Evolutionary conservation across 768 basidiomycete species (phyloP).

Genomic region (Pleurotus salmoneostramineus): DNA sequence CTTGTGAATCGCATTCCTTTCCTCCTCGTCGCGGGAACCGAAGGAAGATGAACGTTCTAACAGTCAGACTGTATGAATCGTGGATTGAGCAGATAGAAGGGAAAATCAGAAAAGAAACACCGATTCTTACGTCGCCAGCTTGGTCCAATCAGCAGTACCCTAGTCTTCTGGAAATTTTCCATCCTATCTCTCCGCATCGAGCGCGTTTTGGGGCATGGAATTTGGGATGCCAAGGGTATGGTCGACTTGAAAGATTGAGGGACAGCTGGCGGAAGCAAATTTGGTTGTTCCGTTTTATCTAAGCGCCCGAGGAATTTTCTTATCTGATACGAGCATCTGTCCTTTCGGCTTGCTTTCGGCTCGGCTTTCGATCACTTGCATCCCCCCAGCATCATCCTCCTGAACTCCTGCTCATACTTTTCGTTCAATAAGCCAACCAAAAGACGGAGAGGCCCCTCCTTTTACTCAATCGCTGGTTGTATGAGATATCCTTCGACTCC

Average conservation of each 20-base stretch:
- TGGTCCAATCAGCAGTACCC: conserved; percentile 83
- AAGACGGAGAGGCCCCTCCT: conserved; percentile 27
- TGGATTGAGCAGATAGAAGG: conserved; percentile 5
- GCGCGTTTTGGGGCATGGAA: conserved; percentile 27
- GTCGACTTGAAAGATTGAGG: conserved; percentile 41
- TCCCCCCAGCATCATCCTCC: background rate
- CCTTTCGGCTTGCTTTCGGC: too few species aligned
- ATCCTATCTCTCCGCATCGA: conserved; percentile 33
- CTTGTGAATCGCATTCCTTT: conserved; percentile 91
- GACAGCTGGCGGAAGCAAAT: too few species aligned
- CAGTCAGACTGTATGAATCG: conserved; percentile 26
- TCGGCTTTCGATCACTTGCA: background rate
- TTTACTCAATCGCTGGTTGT: conserved; percentile 46
- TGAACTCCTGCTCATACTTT: background rate
- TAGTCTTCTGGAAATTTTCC: conserved; percentile 59
- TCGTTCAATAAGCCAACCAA: background rate
- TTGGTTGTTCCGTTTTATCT: too few species aligned
- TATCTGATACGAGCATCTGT: too few species aligned
- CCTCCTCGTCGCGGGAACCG: conserved; percentile 94
- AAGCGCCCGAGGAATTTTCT: too few species aligned
- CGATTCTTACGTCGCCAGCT: conserved; percentile 47
- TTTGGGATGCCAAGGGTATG: conserved; percentile 49
- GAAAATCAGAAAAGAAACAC: background rate
- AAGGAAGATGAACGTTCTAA: conserved; percentile 39
- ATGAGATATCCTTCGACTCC: conserved; percentile 13